Base-by-base conservation (phyloP, 768 basidiomycete genomes). In the Rhizopogon vulgaris region DNA sequence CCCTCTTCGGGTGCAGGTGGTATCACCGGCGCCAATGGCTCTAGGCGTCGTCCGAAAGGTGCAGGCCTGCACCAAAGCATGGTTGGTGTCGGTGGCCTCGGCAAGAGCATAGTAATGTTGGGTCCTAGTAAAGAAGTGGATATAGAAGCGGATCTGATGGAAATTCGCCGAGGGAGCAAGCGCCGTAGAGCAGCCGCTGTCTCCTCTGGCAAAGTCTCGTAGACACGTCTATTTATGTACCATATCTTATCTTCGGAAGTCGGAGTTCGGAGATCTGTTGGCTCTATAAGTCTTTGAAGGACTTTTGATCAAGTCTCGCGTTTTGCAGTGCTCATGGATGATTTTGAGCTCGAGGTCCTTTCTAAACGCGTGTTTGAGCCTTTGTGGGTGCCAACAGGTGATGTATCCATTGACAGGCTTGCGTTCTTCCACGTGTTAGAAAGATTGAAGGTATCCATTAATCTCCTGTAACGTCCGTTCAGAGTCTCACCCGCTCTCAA, bases 391-490 rank as follows among this genome's bases (percentile, higher is more conserved):
- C 61, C 78, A 0, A 73, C 76, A 0, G 79, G 85, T 3, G 72
- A 90, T 53, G 61, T 57, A 10, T 73, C 78, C 6, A 58, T 69
- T 3, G 94, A 96, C 64, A 79, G 83, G 49, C 80, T 98, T 11
- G 92, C 88, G 0, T 96, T 95, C 64, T 84, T 97, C 49, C 95
- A 98, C 60, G 71, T 95, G 14, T 68, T 98, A 0, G 93, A 95
- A 67, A 75, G 83, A 57, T 72, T 98, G 32, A 97, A 98, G 83
- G 94, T 90, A 52, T 17, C 12, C 14, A n/a, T 22, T 32, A 2
- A 36, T 22, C 3, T 22, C 22, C 22, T 22, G 1, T 22, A 22
- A 22, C 3, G 22, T 22, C 22, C 22, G 22, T 22, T 22, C 22
- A 22, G 22, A 22, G 22, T 47, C 37, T 54, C 55, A 52, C 30